These are phyloP conservation scores for Verticillium isaacii DNA, from an alignment of 2,329 filamentous ascomycete genomes.

Conservation along the genomic window DNA sequence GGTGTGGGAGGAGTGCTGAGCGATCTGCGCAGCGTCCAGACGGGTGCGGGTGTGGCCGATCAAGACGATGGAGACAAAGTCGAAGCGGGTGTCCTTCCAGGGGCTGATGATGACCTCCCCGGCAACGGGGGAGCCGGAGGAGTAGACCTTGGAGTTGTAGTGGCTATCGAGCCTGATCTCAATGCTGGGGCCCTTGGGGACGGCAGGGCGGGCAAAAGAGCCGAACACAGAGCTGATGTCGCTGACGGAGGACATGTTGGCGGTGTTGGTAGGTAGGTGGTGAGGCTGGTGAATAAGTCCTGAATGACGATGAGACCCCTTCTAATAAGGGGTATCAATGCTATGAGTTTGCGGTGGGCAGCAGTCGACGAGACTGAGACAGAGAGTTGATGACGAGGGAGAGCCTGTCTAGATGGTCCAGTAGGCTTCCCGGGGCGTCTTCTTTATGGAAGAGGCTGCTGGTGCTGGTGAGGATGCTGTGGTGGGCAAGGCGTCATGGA, in stretches of 20 bases:
- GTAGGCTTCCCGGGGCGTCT: background rate
- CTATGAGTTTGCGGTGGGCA: background rate
- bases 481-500: background rate
- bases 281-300: background rate
- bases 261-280: background rate
- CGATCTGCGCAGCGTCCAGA: slow-evolving; percentile 45
- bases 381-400: background rate
- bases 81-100: slow-evolving; percentile 41
- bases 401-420: background rate
- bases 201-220: slow-evolving; percentile 3
- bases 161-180: slow-evolving; percentile 47
- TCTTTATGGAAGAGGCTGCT: background rate
- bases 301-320: background rate
- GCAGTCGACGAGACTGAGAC: background rate
- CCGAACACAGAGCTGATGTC: slow-evolving; percentile 13
- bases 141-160: slow-evolving; percentile 51
- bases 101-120: slow-evolving; percentile 44
- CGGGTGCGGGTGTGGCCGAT: slow-evolving; percentile 45
- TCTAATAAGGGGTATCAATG: background rate
- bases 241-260: slow-evolving; percentile 11
- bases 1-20: slow-evolving; percentile 42
- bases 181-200: slow-evolving; percentile 29
- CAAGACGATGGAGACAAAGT: slow-evolving; percentile 47
- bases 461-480: background rate
- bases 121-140: slow-evolving; percentile 44